Evolutionary conservation across 306 rosid genomes (phyloP).

Genomic region (Leucaena leucocephala): DNA sequence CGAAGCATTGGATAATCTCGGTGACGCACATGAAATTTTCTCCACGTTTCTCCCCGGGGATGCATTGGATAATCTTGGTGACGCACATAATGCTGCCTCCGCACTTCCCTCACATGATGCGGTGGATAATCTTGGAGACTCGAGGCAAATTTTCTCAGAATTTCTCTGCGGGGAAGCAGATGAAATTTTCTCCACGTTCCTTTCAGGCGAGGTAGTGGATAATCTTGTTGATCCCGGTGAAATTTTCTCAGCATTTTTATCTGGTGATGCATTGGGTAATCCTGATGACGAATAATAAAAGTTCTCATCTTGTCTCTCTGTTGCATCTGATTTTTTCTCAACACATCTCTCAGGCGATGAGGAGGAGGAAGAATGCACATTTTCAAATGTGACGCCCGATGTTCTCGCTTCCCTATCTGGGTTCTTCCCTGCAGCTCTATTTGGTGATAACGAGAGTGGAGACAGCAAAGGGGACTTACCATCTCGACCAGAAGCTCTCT

Average conservation of each 20-base stretch:
- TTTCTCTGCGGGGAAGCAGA: constrained; percentile 2
- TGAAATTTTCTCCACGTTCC: not conserved
- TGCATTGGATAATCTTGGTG: constrained; percentile 14
- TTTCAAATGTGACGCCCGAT: not conserved
- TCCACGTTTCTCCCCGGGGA: constrained; percentile 20
- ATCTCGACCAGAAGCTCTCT: constrained; percentile 30
- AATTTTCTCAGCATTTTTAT: not conserved
- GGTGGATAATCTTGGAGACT: constrained; percentile 5
- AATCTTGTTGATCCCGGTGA: not conserved
- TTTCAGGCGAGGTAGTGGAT: constrained; percentile 1
- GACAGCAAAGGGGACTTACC: constrained; percentile 29
- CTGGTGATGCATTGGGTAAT: not conserved
- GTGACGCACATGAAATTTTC: constrained; percentile 20
- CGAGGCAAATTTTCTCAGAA: not conserved
- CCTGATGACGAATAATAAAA: not conserved
- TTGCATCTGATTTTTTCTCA: not conserved
- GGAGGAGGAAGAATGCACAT: not conserved
- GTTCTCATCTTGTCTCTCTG: not conserved
- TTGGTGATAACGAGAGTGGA: constrained; percentile 23
- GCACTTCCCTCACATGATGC: not conserved
- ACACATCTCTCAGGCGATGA: not conserved
- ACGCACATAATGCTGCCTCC: not conserved
- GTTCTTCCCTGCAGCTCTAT: constrained; percentile 15
- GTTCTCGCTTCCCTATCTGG: not conserved
- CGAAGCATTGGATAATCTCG: constrained; percentile 44